Evolutionary conservation across 306 rosid species (phyloP), one percentile per base, ranked within the genome.

Genomic region (Echinosophora koreensis): DNA sequence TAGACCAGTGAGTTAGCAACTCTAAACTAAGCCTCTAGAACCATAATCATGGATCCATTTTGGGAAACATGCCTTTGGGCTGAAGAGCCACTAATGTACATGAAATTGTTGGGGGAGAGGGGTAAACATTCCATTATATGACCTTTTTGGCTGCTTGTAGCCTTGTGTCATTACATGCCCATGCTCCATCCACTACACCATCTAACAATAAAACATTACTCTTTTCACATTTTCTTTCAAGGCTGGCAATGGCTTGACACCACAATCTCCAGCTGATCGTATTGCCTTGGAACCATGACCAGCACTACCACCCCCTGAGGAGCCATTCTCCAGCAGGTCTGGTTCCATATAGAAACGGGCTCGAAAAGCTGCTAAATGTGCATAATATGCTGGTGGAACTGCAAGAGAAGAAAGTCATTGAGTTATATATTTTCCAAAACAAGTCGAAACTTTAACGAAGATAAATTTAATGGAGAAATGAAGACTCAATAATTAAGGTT

Each of bases 311-410:
- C 83, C 81, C 0, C 84, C 86, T 0, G 79, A 79, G 2, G 98
- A 92, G 1, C 97, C 97, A 57, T 86, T 89, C 22, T 92, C 98
- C 1, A 90, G 90, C 4, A 90, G 79, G 62, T 94, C 97, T 0
- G 98, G 98, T 82, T 92, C 98, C 89, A 88, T 85, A 27, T 94
- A 94, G 78, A 90, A 94, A 0, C 98, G 93, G n/a, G 97, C 98
- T 60, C 98, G 88, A 64, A 94, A 94, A 2, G 98, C 98, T 47
- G 98, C 98, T 46, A 94, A 85, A 83, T 94, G 98, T 4, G 98
- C 98, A 12, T 94, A 94, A 73, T 94, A 94, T 1, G 98, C 98
- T 0, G 98, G 98, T 17, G 98, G 98, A 62, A 94, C 97, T 94
- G 92, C 82, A 70, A 6, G 41, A 7, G 27, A 86, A 35, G 66